phyloP scores from a whole-genome alignment of 495 filamentous ascomycete species.

The Opeltia flavorubescens region DNA sequence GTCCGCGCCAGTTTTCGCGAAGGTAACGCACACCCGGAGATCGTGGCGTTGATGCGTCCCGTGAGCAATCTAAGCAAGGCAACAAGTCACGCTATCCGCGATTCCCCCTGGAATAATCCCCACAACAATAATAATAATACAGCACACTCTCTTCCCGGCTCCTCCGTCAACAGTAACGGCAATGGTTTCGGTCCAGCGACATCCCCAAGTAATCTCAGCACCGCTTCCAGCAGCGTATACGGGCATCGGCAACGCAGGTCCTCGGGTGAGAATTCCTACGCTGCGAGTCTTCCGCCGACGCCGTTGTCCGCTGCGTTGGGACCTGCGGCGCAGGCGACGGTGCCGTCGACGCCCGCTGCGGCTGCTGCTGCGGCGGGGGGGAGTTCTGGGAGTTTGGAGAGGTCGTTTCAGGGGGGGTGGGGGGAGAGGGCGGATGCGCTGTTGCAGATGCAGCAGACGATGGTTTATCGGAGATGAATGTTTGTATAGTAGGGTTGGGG shows the following conservation, averaged over 20 bases:
- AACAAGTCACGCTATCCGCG: slow-evolving; percentile 54
- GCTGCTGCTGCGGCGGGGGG: slow-evolving; percentile 57
- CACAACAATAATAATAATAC: slow-evolving; percentile 22
- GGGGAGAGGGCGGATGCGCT: slow-evolving; percentile 63
- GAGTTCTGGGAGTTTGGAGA: slow-evolving; percentile 47
- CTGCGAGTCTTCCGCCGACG: slow-evolving; percentile 38
- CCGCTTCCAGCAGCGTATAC: slow-evolving; percentile 22
- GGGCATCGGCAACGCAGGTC: slow-evolving; percentile 18
- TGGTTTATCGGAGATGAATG: slow-evolving; percentile 7
- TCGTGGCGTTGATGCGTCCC: slow-evolving; percentile 56
- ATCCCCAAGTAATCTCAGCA: slow-evolving; percentile 25
- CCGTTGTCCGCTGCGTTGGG: slow-evolving; percentile 78
- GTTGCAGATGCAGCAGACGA: slow-evolving; percentile 38
- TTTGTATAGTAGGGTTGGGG: too few relatives aligned
- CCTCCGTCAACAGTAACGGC: background rate
- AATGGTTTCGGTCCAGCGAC: slow-evolving; percentile 4
- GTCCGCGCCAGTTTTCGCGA: slow-evolving; percentile 55
- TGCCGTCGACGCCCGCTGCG: slow-evolving; percentile 64
- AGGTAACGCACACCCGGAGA: slow-evolving; percentile 49
- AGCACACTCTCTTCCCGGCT: background rate
- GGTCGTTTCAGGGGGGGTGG: slow-evolving; percentile 53
- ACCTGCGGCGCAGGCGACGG: slow-evolving; percentile 76
- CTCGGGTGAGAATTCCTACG: slow-evolving; percentile 19
- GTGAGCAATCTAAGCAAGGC: slow-evolving; percentile 66
- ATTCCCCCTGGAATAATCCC: slow-evolving; percentile 59